Evolutionary conservation across 768 basidiomycete genomes (phyloP), one percentile per base, ranked within the genome.

Genomic region (Tubosaeta sp.): DNA sequence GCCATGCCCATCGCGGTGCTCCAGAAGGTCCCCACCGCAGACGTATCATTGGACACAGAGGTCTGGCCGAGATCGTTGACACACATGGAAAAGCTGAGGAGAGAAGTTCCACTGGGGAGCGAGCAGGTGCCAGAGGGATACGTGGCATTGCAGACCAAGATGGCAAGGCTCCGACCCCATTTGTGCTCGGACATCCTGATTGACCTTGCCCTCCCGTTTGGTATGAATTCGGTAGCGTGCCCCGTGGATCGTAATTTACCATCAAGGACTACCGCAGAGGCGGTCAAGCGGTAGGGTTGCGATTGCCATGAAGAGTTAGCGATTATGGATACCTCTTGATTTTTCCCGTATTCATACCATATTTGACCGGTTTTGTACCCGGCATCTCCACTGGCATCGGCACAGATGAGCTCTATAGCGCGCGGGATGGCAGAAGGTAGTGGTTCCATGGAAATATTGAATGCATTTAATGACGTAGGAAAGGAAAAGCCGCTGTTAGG

Each of bases 91-190:
- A 29, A 29, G 35, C 35, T 16, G 35, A 14, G 16, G 16, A 16
- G 16, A 16, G 16, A 35, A 16, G 6, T 5, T 9, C 13, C 6
- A 16, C 16, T 6, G 16, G 35, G 3, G 14, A 16, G 35, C 6
- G 16, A 35, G 35, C 35, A 35, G 35, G 6, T 35, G 14, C 35
- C 35, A 27, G 13, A 4, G 17, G 41, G 14, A 50, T 38, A 3
- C 9, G 37, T 46, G 9, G 51, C 43, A 1, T 58, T 54, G 41
- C 56, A 63, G 7, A 63, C 46, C n/a, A 63, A 17, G 38, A 25
- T 51, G 14, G 51, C 48, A 34, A 63, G 58, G 39, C 60, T 59
- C 48, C 55, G 51, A 12, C 50, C 59, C 62, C 62, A 64, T 8
- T 43, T 54, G 9, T 25, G 44, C 43, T 31, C 43, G 3, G 47